phyloP scores from a whole-genome alignment of 1,284 basidiomycete genomes.

The Pseudozyma tsukubaensis region DNA sequence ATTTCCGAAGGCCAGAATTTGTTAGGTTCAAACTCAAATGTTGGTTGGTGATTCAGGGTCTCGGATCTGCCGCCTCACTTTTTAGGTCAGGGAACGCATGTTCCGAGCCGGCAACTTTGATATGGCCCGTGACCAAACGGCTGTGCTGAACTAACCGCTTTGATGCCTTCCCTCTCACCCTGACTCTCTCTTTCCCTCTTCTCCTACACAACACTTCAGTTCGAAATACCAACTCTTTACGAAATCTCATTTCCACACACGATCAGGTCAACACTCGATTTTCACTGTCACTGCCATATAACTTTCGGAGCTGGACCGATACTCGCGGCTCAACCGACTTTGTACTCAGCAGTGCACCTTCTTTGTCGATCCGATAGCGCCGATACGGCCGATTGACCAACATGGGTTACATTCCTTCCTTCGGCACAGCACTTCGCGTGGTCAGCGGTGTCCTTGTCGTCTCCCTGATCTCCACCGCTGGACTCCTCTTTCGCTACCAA shows the following conservation, averaged over 20 bases:
- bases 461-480: constrained; percentile 58
- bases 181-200: not conserved
- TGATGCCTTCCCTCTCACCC: not conserved
- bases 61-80: not conserved
- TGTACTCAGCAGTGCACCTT: not conserved
- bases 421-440: constrained; percentile 41
- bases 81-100: not conserved
- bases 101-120: not conserved
- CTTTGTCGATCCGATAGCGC: not conserved
- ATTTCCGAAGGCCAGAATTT: too few relatives aligned
- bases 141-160: not conserved
- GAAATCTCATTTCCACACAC: too few relatives aligned
- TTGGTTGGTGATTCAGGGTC: not conserved
- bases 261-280: too few relatives aligned
- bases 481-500: constrained; percentile 66
- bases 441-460: constrained; percentile 53
- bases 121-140: too few relatives aligned
- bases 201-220: not conserved
- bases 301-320: too few relatives aligned
- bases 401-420: constrained; percentile 49
- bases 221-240: too few relatives aligned
- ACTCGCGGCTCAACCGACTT: not conserved
- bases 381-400: not conserved
- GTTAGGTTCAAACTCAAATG: too few relatives aligned
- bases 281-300: too few relatives aligned